Base-by-base conservation (phyloP, 441 rosid species). In the Pelargonium cotyledonis region DNA sequence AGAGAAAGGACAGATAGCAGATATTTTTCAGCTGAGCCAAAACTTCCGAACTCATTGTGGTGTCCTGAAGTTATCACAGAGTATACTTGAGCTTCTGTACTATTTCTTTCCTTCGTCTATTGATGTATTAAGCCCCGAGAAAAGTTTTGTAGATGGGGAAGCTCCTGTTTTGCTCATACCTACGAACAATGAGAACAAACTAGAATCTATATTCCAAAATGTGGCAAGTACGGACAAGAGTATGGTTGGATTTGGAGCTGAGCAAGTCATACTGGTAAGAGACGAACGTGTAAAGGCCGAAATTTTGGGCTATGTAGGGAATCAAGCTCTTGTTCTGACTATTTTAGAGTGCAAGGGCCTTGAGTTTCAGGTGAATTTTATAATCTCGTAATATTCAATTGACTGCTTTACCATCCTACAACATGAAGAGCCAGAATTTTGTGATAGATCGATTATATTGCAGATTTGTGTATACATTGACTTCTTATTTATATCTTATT, bases 281-380 rank as follows among this genome's bases (percentile, higher is more conserved):
- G 71, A 70, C 16, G 78, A 75, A 18, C 46, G 11, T 60, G 65
- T 65, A n/a, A 61, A 63, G n/a, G 16, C 61, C 29, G 64, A 66
- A 61, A 66, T 75, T 46, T 47, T 55, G 49, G 35, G 26, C 41
- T 11, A 6, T 40, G 78, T 70, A 5, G 69, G 77, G 60, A 58
- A 47, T 26, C 43, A 66, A 65, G 73, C 70, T 26, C 70, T 57
- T 4, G 70, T 74, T 58, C 40, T 65, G 64, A 74, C 73, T 0
- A 69, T 69, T 12, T 51, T 26, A 18, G 73, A 74, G 72, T 73
- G 77, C 72, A 55, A 73, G 65, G 77, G 68, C 61, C 63, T 70
- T 43, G 77, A 75, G 26, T 75, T 75, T 44, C 70, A 74, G 73
- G 78, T 66, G 11, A 12, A 11, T 29, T 29, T 31, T 31, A 31